Conservation (phyloP, 345 rosid species). For the Lepidium sativum region DNA sequence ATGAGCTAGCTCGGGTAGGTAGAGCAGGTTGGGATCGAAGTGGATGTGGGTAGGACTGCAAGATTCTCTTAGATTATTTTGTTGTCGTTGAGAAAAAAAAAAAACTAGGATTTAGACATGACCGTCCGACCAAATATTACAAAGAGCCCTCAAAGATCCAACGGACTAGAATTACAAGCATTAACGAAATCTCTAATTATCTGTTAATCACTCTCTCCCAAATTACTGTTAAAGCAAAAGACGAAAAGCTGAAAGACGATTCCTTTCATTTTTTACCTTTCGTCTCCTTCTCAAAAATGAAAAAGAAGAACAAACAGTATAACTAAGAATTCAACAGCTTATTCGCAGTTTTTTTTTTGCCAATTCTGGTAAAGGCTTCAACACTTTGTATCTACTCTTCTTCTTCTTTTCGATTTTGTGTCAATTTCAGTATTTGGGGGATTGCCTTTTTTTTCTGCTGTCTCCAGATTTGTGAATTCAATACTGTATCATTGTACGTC, state of each 20-base stretch:
- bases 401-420: background rate
- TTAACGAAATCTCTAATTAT: background rate
- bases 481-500: background rate
- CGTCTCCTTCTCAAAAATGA: background rate
- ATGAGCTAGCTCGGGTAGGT: too few species aligned
- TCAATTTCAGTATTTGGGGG: background rate
- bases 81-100: too few species aligned
- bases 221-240: too few species aligned
- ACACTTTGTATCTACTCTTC: background rate
- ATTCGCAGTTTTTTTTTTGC: background rate
- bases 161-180: background rate
- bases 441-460: background rate
- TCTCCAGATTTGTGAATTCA: background rate
- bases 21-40: too few species aligned
- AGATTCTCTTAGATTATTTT: too few species aligned
- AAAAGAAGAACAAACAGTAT: background rate
- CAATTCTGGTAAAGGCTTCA: background rate
- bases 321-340: background rate
- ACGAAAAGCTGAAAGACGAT: background rate
- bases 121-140: conserved; percentile 3
- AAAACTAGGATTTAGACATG: background rate
- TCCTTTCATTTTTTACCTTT: background rate
- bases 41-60: too few species aligned
- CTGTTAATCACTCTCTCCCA: conserved; percentile 1
- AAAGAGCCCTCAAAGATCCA: conserved; percentile 11